Conservation (phyloP, 225 moss, liverwort and hornwort species). For the Lunularia cruciata region DNA sequence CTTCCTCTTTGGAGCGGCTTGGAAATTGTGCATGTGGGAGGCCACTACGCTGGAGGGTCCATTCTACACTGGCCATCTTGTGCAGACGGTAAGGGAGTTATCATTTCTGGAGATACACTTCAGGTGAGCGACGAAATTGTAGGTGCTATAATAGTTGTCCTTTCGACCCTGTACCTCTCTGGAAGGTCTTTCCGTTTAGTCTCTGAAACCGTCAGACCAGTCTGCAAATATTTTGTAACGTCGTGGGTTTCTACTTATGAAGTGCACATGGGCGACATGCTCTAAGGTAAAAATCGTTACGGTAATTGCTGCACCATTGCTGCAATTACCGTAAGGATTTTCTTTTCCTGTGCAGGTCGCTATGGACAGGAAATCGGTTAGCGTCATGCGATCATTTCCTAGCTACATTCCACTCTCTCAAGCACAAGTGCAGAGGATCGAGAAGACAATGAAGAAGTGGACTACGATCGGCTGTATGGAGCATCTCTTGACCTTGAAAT, state of each 20-base stretch:
- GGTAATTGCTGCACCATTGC: too few species aligned
- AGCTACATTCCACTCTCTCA: constrained; percentile 70
- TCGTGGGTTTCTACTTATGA: too few species aligned
- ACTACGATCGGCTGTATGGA: constrained; percentile 73
- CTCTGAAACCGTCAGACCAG: too few species aligned
- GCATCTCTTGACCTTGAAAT: constrained; percentile 67
- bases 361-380: constrained; percentile 63
- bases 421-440: constrained; percentile 57
- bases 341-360: constrained; percentile 46
- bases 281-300: too few species aligned
- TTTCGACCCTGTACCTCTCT: too few species aligned
- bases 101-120: constrained; percentile 68
- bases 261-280: too few species aligned
- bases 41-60: constrained; percentile 82
- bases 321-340: too few species aligned
- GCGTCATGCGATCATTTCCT: constrained; percentile 91
- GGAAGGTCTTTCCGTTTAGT: too few species aligned
- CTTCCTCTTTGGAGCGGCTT: constrained; percentile 62
- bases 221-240: too few species aligned
- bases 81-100: constrained; percentile 65
- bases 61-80: constrained; percentile 72
- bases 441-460: constrained; percentile 45
- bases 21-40: constrained; percentile 63
- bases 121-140: constrained; percentile 42
- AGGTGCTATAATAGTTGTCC: too few species aligned